Base-by-base conservation (phyloP, 1,284 basidiomycete genomes). In the Jaminaea rosea region DNA sequence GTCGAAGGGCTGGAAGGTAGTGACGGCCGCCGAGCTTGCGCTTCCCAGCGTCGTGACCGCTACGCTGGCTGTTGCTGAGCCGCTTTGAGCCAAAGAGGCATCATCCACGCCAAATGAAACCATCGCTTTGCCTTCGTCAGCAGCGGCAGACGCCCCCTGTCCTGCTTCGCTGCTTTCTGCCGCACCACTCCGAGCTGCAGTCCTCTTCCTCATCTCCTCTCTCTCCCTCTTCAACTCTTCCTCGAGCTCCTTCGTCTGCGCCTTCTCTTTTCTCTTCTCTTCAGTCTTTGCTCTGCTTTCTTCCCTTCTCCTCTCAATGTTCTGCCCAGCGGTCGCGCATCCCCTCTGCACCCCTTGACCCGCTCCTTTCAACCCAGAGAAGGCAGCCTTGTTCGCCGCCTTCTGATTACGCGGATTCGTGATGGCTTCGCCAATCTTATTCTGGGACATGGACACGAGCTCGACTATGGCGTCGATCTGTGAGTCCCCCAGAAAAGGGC, bases 321-420 rank as follows among this genome's bases (percentile, higher is more conserved):
- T 29, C 9, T n/a, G 13, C 6, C 37, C 37, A 17, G 49, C 49
- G 9, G 41, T 27, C 21, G 44, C 26, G 44, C 28, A 17, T 23
- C 49, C 49, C 37, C 31, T 42, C 17, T 11, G 7, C 15, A 51
- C 13, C 8, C 49, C 49, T 10, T 8, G 24, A 24, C 48, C 27
- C 2, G 44, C 26, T n/a, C 26, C 36, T 23, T 37, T 46, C 7
- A 32, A 27, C 17, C 39, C 26, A 9, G 19, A n/a, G 15, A 23
- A 47, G 1, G 49, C 49, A 15, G 27, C 27, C 7, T 6, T 17
- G 6, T 23, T 19, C n/a, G 49, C 34, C 21, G 21, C 45, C 26
- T 24, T 28, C 36, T 51, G 49, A n/a, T 47, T 41, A 19, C 17
- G 15, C n/a, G 49, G 49, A 49, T 51, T 31, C 15, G 49, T 51